Conservation (phyloP, 805 yeast genomes). For the Yarrowia sp. region DNA sequence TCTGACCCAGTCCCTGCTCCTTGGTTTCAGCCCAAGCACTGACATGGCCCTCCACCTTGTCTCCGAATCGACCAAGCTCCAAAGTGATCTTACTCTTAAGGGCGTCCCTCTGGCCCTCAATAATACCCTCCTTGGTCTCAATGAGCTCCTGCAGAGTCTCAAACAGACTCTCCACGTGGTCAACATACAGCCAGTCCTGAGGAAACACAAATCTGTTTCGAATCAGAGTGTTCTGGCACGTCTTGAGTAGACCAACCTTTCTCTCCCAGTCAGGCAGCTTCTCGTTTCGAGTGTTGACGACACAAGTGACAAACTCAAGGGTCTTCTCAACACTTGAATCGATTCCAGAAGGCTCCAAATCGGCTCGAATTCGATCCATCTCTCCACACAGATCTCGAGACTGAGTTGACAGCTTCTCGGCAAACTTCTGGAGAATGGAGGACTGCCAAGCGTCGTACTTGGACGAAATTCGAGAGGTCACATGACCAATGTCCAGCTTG, state of each 20-base stretch:
- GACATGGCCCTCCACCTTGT: conserved; percentile 48
- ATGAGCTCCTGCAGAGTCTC: conserved; percentile 54
- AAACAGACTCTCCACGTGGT: conserved; percentile 64
- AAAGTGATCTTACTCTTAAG: conserved; percentile 54
- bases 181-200: conserved; percentile 63
- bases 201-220: conserved; percentile 59
- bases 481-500: conserved; percentile 58
- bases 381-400: conserved; percentile 49
- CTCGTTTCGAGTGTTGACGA: conserved; percentile 50
- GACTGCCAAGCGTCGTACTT: conserved; percentile 68
- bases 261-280: conserved; percentile 44
- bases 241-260: conserved; percentile 44
- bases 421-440: conserved; percentile 54
- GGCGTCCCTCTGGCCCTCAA: conserved; percentile 55
- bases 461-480: conserved; percentile 59
- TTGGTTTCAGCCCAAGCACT: conserved; percentile 56
- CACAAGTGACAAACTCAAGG: conserved; percentile 51
- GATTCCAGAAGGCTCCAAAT: conserved; percentile 51
- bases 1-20: conserved; percentile 22
- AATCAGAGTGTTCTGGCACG: conserved; percentile 54
- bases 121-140: conserved; percentile 49
- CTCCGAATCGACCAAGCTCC: conserved; percentile 53
- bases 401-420: conserved; percentile 50
- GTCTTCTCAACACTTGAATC: conserved; percentile 53
- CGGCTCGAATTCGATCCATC: conserved; percentile 50